These are phyloP conservation scores for Musa beccarii DNA, from an alignment of 176 grass and related monocot species.

Conservation along the genomic window DNA sequence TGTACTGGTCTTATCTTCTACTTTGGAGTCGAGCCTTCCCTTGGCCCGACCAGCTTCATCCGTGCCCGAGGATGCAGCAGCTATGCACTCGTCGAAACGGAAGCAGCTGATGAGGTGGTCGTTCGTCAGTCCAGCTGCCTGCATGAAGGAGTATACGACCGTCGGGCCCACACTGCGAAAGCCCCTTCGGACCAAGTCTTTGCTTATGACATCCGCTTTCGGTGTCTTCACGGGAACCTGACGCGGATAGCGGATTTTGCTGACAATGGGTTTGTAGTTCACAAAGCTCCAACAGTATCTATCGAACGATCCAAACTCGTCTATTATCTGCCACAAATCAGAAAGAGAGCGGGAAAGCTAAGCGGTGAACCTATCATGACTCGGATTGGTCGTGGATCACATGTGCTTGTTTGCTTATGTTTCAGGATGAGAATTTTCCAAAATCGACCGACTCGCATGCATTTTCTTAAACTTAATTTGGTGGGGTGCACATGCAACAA, in stretches of 20 bases:
- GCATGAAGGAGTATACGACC: conserved; percentile 95
- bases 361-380: neutral
- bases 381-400: neutral
- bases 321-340: conserved; percentile 42
- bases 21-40: conserved; percentile 2
- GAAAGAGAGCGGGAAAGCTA: neutral
- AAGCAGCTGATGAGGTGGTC: conserved; percentile 83
- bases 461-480: neutral
- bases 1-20: neutral
- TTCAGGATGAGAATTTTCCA: neutral
- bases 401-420: neutral
- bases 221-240: conserved; percentile 80
- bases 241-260: conserved; percentile 48
- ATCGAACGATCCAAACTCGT: conserved; percentile 79
- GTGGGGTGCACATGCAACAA: neutral
- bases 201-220: conserved; percentile 90
- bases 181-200: conserved; percentile 79
- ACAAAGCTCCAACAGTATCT: conserved; percentile 87
- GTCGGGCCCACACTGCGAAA: conserved; percentile 70
- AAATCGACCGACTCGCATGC: neutral
- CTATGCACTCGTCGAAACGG: conserved; percentile 55
- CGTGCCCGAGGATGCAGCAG: conserved; percentile 4
- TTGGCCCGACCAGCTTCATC: conserved; percentile 8
- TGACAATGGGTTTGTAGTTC: conserved; percentile 60
- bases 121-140: conserved; percentile 80